Evolutionary conservation across 495 filamentous ascomycete species (phyloP), one percentile per base, ranked within the genome.

Genomic region (Xylona heveae): DNA sequence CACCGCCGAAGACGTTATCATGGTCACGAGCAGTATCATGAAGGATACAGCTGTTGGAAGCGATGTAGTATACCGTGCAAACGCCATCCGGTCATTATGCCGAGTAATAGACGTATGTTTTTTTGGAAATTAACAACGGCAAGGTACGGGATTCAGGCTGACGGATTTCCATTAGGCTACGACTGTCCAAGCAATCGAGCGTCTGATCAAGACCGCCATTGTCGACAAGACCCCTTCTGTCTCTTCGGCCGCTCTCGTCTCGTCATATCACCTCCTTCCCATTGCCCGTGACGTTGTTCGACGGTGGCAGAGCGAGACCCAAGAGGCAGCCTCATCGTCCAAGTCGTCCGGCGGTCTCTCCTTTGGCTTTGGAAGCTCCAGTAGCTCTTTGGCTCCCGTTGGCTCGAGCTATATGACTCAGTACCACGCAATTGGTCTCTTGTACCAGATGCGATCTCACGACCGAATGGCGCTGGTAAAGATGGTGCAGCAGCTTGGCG

Each of bases 11-110:
- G 88, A 99, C 65, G 84, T 93, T 37, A 99, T 99, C 43, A 95
- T 99, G 88, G 85, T 93, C 32, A 99, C 88, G 15, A 84, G 78
- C 56, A 92, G 82, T 44, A 93, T 99, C 40, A 99, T 99, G 85
- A 99, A 99, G 61, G 88, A 99, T 50, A 93, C 85, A 5, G 81
- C 83, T 34, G 81, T 88, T 42, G 82, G 82, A 38, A 92, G 81
- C 46, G 90, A 95, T 46, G 78, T 85, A 27, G 66, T 99, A 29
- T 99, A 91, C 56, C 69, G 85, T 39, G 81, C 88, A 14, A 99
- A 99, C 64, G 88, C 88, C 33, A 95, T 99, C 48, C 68, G 88
- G 36, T 84, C 88, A 25, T 62, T 99, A 38, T 94, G 83, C 58
- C 73, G 88, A 39, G 91, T 99, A 45, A 95, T 95, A 45, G 88